A percentile compares a stretch with the other conserved stretches of the same genome.
These are phyloP conservation scores for Podospora bellae-mahoneyi DNA, from an alignment of 495 filamentous ascomycete species.

Conservation along the genomic window DNA sequence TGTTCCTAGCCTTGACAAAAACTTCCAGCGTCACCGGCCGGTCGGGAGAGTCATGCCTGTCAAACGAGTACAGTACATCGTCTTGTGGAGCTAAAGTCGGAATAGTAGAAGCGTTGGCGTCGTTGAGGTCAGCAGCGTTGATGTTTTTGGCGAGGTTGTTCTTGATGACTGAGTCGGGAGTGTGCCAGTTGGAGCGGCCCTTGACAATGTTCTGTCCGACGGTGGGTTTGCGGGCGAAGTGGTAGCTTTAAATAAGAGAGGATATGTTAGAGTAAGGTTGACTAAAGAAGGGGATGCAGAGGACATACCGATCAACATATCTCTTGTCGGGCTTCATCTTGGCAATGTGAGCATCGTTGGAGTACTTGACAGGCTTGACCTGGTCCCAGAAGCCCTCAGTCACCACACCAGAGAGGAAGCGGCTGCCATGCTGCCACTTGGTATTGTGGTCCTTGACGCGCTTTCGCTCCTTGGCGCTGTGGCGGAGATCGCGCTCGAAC, in stretches of 20 bases:
- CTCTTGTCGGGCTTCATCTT: constrained; percentile 32
- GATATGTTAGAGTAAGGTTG: constrained; percentile 1
- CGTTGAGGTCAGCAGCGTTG: constrained; percentile 26
- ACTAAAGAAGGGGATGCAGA: no score
- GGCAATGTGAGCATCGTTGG: constrained; percentile 29
- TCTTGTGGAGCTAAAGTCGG: constrained; percentile 27
- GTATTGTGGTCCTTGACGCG: constrained; percentile 40
- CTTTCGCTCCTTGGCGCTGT: constrained; percentile 41
- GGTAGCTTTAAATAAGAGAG: constrained; percentile 10
- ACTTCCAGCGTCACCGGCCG: constrained; percentile 40
- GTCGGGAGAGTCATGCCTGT: constrained; percentile 39
- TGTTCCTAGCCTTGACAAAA: constrained; percentile 40
- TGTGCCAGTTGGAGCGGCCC: constrained; percentile 20
- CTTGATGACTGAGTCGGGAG: constrained; percentile 14
- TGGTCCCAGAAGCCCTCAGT: constrained; percentile 8
- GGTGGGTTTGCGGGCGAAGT: constrained; percentile 20
- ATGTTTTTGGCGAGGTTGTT: constrained; percentile 32
- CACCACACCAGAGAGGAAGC: constrained; percentile 27
- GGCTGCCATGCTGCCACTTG: constrained; percentile 43
- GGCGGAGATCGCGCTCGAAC: constrained; percentile 44
- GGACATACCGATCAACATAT: constrained; percentile 14
- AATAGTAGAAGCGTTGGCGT: constrained; percentile 27
- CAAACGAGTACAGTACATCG: constrained; percentile 45
- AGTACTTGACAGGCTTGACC: neutral
- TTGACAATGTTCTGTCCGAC: constrained; percentile 40